Evolutionary conservation across 192 early-diverging fungal species (phyloP).

Genomic region (Coemansia asiatica): DNA sequence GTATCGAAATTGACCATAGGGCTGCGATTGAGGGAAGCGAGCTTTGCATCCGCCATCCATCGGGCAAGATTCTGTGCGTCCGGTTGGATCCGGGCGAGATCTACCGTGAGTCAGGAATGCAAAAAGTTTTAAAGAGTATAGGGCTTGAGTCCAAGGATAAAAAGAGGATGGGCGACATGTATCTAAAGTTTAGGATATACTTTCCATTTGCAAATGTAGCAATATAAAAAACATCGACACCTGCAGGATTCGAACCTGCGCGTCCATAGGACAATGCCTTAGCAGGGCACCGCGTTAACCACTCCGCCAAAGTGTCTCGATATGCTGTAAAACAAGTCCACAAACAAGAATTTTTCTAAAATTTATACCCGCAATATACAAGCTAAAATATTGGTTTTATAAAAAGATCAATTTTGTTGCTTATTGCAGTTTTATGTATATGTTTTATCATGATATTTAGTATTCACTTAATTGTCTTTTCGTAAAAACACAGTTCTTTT

Average conservation of each 20-base stretch:
- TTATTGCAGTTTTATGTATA: too few relatives aligned
- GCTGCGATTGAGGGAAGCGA: slow-evolving; percentile 18
- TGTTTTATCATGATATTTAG: too few relatives aligned
- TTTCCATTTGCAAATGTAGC: slow-evolving; percentile 14
- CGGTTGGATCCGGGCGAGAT: slow-evolving; percentile 21
- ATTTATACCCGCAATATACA: too few relatives aligned
- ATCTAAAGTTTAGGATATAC: slow-evolving; percentile 18
- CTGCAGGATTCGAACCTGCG: slow-evolving; percentile 16
- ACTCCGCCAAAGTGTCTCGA: slow-evolving; percentile 4
- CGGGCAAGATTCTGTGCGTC: slow-evolving; percentile 18
- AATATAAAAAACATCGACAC: slow-evolving; percentile 10
- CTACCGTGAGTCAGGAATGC: slow-evolving; percentile 1
- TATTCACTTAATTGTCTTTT: too few relatives aligned
- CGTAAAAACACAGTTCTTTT: too few relatives aligned
- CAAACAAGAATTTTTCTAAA: neutral
- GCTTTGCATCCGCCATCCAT: slow-evolving; percentile 26
- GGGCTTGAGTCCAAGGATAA: slow-evolving; percentile 10
- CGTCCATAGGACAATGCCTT: slow-evolving; percentile 11
- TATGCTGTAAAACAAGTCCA: neutral
- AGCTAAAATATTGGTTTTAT: too few relatives aligned
- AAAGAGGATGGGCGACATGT: slow-evolving; percentile 14
- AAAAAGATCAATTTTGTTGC: too few relatives aligned
- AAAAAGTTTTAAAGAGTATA: slow-evolving; percentile 18
- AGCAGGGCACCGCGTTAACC: slow-evolving; percentile 11
- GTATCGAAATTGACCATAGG: slow-evolving; percentile 21